These are phyloP conservation scores for Lasiodiplodia sp. DNA, from an alignment of 2,329 filamentous ascomycete genomes.

Conservation along the genomic window DNA sequence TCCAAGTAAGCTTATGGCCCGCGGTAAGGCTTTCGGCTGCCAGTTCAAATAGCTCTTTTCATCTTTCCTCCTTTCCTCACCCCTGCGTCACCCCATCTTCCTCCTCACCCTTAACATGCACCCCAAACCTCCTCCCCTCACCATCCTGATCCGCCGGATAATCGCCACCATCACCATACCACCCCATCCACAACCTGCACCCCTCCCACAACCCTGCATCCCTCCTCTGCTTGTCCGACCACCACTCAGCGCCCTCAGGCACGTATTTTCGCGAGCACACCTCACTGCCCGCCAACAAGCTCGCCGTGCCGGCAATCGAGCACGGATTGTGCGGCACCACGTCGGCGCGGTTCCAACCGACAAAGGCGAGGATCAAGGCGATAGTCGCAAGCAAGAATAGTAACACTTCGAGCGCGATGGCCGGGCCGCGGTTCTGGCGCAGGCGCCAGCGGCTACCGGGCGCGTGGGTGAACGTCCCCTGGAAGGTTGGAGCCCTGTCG, in stretches of 20 bases:
- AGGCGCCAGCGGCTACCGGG: not conserved
- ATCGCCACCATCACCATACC: not conserved
- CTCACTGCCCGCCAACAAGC: not conserved
- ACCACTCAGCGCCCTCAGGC: constrained; percentile 1
- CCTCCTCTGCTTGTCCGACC: not conserved
- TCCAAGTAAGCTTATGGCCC: too few species aligned
- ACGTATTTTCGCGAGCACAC: too few species aligned
- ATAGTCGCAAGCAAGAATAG: not conserved
- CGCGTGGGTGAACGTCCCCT: not conserved
- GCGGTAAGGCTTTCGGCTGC: too few species aligned
- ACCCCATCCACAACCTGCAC: not conserved
- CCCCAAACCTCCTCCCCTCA: not conserved
- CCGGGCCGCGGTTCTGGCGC: constrained; percentile 1
- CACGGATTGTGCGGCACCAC: constrained; percentile 9
- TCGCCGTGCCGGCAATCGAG: not conserved
- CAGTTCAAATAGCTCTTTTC: too few species aligned
- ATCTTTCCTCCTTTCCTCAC: too few species aligned
- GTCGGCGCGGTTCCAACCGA: not conserved
- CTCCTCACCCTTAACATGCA: not conserved
- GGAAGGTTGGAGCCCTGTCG: too few species aligned
- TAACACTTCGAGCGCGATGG: not conserved
- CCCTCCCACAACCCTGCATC: not conserved
- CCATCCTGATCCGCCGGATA: not conserved
- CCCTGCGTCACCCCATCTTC: too few species aligned
- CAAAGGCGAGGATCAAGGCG: not conserved